These are phyloP conservation scores for Colletotrichum noveboracense DNA, from an alignment of 2,329 filamentous ascomycete genomes.

Conservation along the genomic window DNA sequence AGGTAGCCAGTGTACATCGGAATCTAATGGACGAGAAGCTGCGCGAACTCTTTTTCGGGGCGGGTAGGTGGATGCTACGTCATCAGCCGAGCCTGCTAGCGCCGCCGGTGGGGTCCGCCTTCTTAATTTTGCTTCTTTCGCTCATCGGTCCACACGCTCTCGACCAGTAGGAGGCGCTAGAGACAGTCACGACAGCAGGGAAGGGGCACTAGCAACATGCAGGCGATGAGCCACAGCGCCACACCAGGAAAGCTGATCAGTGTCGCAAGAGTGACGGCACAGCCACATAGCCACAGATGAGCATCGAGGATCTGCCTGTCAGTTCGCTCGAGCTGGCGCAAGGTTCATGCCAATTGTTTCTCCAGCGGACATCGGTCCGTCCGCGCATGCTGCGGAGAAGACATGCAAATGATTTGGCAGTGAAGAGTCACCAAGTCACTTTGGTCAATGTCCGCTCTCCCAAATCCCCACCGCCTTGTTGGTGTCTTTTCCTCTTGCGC, in stretches of 20 bases:
- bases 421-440: background rate
- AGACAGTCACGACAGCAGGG: background rate
- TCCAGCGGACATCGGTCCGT: conserved; percentile 6
- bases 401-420: background rate
- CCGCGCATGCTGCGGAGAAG: background rate
- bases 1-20: background rate
- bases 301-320: background rate
- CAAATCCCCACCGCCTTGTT: background rate
- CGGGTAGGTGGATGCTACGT: conserved; percentile 17
- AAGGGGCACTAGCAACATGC: background rate
- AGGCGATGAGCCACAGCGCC: conserved; percentile 16
- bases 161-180: background rate
- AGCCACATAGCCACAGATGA: conserved; percentile 19
- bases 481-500: background rate
- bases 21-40: background rate
- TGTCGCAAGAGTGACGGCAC: conserved; percentile 4
- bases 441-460: background rate
- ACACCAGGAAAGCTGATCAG: conserved; percentile 1
- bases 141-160: background rate
- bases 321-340: background rate
- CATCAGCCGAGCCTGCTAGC: conserved; percentile 12
- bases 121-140: conserved; percentile 6
- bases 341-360: conserved; percentile 3
- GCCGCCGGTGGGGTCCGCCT: background rate
- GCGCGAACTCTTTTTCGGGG: conserved; percentile 3